Evolutionary conservation across 78 protist species (phyloP).

Genomic region (Dictyostelium intermedium): DNA sequence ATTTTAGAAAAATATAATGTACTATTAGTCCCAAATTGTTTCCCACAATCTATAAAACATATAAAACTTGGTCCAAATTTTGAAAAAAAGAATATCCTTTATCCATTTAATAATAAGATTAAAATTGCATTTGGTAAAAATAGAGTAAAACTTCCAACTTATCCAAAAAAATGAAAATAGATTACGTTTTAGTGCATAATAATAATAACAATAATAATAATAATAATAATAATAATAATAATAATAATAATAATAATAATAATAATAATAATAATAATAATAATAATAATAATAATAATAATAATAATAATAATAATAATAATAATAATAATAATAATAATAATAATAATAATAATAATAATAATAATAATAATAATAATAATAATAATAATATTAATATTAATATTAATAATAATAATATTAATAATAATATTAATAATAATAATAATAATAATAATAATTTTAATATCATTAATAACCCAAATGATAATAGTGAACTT

Average conservation of each 20-base stretch:
- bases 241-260: not conserved
- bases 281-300: not conserved
- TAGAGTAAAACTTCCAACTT: not conserved
- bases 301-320: not conserved
- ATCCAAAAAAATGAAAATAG: not conserved
- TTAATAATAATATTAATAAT: not conserved
- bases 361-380: not conserved
- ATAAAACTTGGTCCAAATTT: not conserved
- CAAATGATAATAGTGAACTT: not conserved
- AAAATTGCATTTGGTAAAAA: not conserved
- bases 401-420: no score
- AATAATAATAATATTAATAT: not conserved
- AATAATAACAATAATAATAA: not conserved
- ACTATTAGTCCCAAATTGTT: not conserved
- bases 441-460: not conserved
- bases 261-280: not conserved
- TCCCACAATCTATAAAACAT: not conserved
- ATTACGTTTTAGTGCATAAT: constrained; percentile 9
- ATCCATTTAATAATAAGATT: not conserved
- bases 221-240: not conserved
- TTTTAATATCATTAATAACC: not conserved
- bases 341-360: not conserved
- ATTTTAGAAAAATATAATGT: not conserved
- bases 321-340: not conserved
- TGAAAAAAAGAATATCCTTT: not conserved